These are phyloP conservation scores for Ogataea polymorpha DNA, from an alignment of 805 yeast species.

Conservation along the genomic window DNA sequence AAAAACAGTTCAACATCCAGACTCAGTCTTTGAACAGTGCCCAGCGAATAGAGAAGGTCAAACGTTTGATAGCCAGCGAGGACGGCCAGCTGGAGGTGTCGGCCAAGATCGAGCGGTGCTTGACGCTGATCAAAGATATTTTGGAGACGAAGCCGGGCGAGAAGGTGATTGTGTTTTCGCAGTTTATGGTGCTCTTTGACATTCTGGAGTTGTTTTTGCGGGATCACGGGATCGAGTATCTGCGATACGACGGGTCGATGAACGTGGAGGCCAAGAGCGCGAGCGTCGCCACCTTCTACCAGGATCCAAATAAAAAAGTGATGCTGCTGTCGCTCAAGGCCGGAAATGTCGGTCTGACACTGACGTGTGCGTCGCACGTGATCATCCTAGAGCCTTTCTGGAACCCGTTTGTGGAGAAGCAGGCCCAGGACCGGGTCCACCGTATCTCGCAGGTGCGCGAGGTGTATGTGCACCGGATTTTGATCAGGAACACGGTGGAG, in stretches of 20 bases:
- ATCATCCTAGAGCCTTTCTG: slow-evolving; percentile 93
- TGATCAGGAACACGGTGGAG: slow-evolving; percentile 74
- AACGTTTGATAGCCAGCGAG: slow-evolving; percentile 29
- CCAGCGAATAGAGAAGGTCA: slow-evolving; percentile 28
- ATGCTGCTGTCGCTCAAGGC: slow-evolving; percentile 82
- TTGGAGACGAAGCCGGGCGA: slow-evolving; percentile 52
- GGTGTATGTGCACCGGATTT: slow-evolving; percentile 72
- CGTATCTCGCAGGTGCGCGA: slow-evolving; percentile 85
- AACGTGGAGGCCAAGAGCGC: slow-evolving; percentile 60
- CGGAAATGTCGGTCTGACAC: slow-evolving; percentile 91
- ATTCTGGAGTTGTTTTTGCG: slow-evolving; percentile 53
- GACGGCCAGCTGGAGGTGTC: slow-evolving; percentile 52
- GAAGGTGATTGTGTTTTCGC: slow-evolving; percentile 81
- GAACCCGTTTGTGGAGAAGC: slow-evolving; percentile 97
- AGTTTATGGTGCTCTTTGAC: slow-evolving; percentile 78
- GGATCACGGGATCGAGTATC: slow-evolving; percentile 42
- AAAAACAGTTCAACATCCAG: slow-evolving; percentile 21
- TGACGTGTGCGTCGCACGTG: slow-evolving; percentile 93
- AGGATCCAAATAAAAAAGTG: slow-evolving; percentile 49
- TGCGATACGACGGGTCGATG: slow-evolving; percentile 86
- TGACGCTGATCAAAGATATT: slow-evolving; percentile 55
- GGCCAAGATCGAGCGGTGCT: slow-evolving; percentile 64
- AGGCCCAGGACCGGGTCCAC: slow-evolving; percentile 95
- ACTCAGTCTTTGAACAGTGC: slow-evolving; percentile 23
- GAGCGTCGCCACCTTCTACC: slow-evolving; percentile 61